Percentiles rank a stretch among this genome's conserved stretches.
These are phyloP conservation scores for Xylaria sp. DNA, from an alignment of 2,329 filamentous ascomycete genomes.

Conservation along the genomic window DNA sequence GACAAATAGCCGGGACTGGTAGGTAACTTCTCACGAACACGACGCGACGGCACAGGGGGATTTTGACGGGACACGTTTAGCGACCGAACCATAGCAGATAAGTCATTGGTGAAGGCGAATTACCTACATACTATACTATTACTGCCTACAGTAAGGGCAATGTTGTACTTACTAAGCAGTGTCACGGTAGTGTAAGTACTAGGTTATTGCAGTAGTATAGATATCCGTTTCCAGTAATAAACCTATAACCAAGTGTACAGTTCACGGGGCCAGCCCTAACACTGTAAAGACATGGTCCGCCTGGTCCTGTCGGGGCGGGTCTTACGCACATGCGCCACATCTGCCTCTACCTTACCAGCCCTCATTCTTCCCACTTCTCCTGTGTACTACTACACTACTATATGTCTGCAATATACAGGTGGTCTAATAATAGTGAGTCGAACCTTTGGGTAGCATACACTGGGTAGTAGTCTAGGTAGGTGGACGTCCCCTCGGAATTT, in stretches of 20 bases:
- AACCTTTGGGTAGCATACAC: slow-evolving; percentile 1
- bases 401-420: background rate
- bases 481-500: slow-evolving; percentile 22
- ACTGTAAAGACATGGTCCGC: background rate
- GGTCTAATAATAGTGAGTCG: slow-evolving; percentile 13
- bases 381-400: background rate
- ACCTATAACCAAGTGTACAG: background rate
- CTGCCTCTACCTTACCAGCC: background rate
- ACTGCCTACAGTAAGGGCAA: slow-evolving; percentile 7
- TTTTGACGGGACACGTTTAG: background rate
- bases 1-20: background rate
- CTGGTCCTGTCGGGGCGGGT: background rate
- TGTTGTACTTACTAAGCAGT: slow-evolving; percentile 9
- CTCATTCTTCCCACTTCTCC: background rate
- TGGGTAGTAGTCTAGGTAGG: slow-evolving; percentile 8
- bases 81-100: background rate
- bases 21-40: background rate
- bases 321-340: slow-evolving; percentile 1
- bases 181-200: background rate
- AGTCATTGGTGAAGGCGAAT: background rate
- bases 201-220: background rate
- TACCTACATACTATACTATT: background rate
- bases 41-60: background rate
- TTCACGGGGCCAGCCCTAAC: background rate
- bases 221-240: background rate